Evolutionary conservation across 768 basidiomycete genomes (phyloP).

Genomic region (Vararia minispora): DNA sequence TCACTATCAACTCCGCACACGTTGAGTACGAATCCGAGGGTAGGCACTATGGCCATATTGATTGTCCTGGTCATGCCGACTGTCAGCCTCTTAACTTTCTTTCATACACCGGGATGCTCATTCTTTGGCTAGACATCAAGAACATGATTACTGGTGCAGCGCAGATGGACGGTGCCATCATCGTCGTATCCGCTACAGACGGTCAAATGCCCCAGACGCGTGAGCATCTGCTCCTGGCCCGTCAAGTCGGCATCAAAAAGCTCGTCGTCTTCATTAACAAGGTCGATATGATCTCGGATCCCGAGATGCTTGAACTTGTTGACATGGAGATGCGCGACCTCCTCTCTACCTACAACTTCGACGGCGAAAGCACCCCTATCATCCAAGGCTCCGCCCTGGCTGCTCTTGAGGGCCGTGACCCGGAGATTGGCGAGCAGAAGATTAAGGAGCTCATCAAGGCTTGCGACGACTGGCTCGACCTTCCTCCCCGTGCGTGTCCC

Average conservation of each 20-base stretch:
- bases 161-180: constrained; percentile 94
- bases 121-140: constrained; percentile 57
- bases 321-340: constrained; percentile 99
- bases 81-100: constrained; percentile 38
- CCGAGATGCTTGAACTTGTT: constrained; percentile 97
- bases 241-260: constrained; percentile 95
- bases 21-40: constrained; percentile 92
- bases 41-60: constrained; percentile 96
- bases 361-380: constrained; percentile 97
- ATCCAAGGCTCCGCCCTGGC: constrained; percentile 95
- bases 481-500: constrained; percentile 65
- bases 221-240: constrained; percentile 94
- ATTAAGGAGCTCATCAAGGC: constrained; percentile 74
- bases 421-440: constrained; percentile 70
- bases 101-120: constrained; percentile 11
- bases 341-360: constrained; percentile 83
- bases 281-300: constrained; percentile 91
- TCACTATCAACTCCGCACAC: constrained; percentile 98
- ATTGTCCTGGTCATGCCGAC: constrained; percentile 95
- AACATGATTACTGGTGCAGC: constrained; percentile 99
- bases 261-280: constrained; percentile 99
- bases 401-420: constrained; percentile 79
- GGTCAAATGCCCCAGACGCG: constrained; percentile 99
- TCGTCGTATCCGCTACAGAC: constrained; percentile 96
- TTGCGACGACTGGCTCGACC: constrained; percentile 91